Conservation (phyloP, 345 rosid species). For the Eucalyptus rudis region DNA sequence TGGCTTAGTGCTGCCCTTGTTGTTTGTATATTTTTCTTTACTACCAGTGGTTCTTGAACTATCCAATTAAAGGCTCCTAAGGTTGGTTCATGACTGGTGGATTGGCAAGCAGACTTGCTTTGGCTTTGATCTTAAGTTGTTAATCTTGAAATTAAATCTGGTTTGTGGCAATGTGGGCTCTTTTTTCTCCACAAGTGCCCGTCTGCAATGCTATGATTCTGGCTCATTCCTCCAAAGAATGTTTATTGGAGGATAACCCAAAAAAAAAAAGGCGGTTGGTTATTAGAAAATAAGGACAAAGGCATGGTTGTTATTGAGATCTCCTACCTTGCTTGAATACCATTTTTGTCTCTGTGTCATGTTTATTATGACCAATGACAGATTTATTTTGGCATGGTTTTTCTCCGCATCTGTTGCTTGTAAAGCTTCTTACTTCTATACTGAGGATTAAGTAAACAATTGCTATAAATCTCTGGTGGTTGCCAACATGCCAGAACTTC, state of each 20-base stretch:
- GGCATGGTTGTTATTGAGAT: neutral
- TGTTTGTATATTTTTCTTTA: neutral
- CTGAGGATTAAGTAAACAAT: neutral
- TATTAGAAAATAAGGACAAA: neutral
- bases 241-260: neutral
- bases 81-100: neutral
- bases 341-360: neutral
- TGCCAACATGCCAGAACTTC: neutral
- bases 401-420: neutral
- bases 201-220: neutral
- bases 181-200: neutral
- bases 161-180: neutral
- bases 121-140: neutral
- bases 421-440: neutral
- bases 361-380: neutral
- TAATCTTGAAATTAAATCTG: neutral
- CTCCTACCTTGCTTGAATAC: neutral
- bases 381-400: neutral
- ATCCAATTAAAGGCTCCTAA: neutral
- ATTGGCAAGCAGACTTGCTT: neutral
- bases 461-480: neutral
- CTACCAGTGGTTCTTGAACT: neutral
- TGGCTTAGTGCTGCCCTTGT: neutral
- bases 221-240: neutral
- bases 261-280: neutral